phyloP scores from a whole-genome alignment of 2,329 filamentous ascomycete genomes.

The Polytolypa hystricis region DNA sequence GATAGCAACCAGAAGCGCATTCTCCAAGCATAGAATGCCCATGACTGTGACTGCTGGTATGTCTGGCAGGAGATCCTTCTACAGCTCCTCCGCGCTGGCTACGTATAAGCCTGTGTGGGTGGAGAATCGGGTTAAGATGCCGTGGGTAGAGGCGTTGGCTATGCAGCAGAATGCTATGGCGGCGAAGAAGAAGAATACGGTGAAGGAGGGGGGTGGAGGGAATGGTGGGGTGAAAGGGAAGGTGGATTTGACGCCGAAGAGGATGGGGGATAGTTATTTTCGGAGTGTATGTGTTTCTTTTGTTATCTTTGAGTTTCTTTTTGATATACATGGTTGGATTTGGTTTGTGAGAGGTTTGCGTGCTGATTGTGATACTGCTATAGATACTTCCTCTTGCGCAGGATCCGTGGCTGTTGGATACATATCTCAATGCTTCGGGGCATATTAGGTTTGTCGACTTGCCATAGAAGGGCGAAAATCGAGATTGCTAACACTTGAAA shows the following conservation, averaged over 20 bases:
- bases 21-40: too few species aligned
- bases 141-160: slow-evolving; percentile 56
- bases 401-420: slow-evolving; percentile 67
- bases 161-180: slow-evolving; percentile 39
- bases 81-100: too few species aligned
- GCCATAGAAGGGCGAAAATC: neutral
- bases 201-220: slow-evolving; percentile 31
- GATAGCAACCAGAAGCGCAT: too few species aligned
- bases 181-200: slow-evolving; percentile 21
- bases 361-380: too few species aligned
- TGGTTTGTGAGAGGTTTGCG: too few species aligned
- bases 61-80: too few species aligned
- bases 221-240: slow-evolving; percentile 20
- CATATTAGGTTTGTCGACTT: slow-evolving; percentile 47
- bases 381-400: slow-evolving; percentile 57
- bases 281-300: slow-evolving; percentile 43
- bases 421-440: slow-evolving; percentile 64
- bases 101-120: slow-evolving; percentile 33
- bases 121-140: slow-evolving; percentile 50
- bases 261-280: slow-evolving; percentile 61
- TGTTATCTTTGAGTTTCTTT: slow-evolving; percentile 9
- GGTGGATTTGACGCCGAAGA: slow-evolving; percentile 52
- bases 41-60: too few species aligned
- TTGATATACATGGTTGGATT: too few species aligned
- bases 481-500: neutral